Conservation (phyloP, 108 stramenopile genomes). For the Cylindrotheca fusiformis region DNA sequence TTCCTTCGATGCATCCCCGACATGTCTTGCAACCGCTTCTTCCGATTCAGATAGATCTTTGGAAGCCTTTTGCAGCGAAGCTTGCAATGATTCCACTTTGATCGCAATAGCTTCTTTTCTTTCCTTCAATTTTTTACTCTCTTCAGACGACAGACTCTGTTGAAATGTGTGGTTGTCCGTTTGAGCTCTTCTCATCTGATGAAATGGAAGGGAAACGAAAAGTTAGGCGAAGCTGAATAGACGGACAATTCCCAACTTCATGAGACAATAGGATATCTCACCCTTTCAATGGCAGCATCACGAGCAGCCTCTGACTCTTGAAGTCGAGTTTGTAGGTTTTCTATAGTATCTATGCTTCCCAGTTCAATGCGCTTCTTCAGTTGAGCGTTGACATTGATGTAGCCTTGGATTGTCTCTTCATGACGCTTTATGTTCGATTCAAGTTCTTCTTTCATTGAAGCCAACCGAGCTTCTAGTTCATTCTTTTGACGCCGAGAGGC, state of each 20-base stretch:
- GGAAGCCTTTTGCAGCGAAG: neutral
- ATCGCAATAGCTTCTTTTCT: neutral
- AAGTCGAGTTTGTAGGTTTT: slow-evolving; percentile 5
- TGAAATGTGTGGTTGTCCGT: too few species aligned
- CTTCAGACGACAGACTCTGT: too few species aligned
- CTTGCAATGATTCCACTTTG: slow-evolving; percentile 2
- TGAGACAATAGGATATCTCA: neutral
- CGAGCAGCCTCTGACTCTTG: slow-evolving; percentile 2
- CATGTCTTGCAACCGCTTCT: neutral
- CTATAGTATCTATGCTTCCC: neutral
- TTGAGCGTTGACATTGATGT: neutral
- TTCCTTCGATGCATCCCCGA: neutral
- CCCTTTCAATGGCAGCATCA: neutral
- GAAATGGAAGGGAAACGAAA: too few species aligned
- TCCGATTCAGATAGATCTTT: neutral
- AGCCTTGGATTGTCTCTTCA: neutral
- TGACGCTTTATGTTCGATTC: neutral
- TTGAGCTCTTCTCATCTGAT: too few species aligned
- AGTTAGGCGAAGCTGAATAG: too few species aligned
- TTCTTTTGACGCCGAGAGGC: slow-evolving; percentile 11
- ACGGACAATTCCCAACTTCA: too few species aligned
- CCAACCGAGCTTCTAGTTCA: neutral
- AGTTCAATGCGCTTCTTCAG: neutral
- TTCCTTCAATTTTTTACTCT: too few species aligned
- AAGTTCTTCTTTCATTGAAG: slow-evolving; percentile 1